These are phyloP conservation scores for Miscanthus sacchariflorus DNA, from an alignment of 202 grass and related monocot genomes.

Conservation along the genomic window DNA sequence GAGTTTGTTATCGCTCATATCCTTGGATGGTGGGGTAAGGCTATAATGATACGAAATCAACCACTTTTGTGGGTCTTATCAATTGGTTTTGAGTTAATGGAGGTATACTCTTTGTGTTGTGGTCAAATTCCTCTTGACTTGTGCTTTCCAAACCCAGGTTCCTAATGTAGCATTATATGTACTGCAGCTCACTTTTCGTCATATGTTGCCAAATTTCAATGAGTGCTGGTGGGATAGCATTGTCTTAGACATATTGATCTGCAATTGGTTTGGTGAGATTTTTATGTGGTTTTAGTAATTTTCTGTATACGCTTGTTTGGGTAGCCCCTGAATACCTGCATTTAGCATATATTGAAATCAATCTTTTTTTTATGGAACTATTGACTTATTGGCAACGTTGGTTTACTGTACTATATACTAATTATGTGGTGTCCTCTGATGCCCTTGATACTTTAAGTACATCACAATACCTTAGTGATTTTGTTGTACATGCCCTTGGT, in stretches of 20 bases:
- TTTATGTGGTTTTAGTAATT: conserved; percentile 29
- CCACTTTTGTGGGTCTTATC: conserved; percentile 98
- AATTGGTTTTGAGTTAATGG: conserved; percentile 99
- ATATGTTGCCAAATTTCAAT: conserved; percentile 99
- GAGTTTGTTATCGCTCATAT: conserved; percentile 99
- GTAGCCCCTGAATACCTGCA: not conserved
- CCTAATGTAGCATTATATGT: conserved; percentile 29
- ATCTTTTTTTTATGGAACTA: conserved; percentile 4
- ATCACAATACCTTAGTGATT: conserved; percentile 21
- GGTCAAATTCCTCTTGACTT: conserved; percentile 31
- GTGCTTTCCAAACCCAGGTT: conserved; percentile 29
- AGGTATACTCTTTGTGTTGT: conserved; percentile 62
- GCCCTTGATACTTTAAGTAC: not conserved
- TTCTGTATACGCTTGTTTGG: conserved; percentile 1
- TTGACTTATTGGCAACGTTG: not conserved
- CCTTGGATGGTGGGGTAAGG: conserved; percentile 99
- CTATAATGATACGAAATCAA: conserved; percentile 99
- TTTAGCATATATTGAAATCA: conserved; percentile 16
- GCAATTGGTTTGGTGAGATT: conserved; percentile 99
- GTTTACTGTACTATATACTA: conserved; percentile 13
- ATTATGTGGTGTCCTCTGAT: conserved; percentile 5
- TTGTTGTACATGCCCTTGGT: not conserved
- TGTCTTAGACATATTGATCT: conserved; percentile 94
- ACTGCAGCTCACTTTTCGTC: conserved; percentile 97
- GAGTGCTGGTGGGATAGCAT: conserved; percentile 99